These are phyloP conservation scores for Malus hybrid DNA, from an alignment of 331 rosid genomes.

Conservation along the genomic window DNA sequence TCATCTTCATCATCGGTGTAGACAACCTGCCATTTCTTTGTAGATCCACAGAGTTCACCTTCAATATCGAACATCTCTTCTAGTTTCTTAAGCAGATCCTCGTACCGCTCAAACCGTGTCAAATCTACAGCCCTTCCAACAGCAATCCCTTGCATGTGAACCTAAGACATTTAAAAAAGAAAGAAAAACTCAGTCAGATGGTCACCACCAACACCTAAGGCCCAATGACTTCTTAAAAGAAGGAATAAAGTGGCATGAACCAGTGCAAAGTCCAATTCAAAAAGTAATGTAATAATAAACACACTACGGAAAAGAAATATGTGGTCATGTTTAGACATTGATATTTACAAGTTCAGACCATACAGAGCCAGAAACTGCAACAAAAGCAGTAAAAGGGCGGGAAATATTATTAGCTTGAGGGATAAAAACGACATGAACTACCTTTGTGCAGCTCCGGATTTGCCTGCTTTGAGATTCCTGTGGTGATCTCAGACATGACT, in stretches of 20 bases:
- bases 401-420: not conserved
- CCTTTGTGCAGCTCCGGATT: slow-evolving; percentile 97
- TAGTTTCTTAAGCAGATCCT: slow-evolving; percentile 67
- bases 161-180: slow-evolving; percentile 33
- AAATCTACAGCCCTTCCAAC: slow-evolving; percentile 97
- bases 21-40: slow-evolving; percentile 88
- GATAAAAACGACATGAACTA: slow-evolving; percentile 16
- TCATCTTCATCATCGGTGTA: slow-evolving; percentile 96
- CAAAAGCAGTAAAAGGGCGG: not conserved
- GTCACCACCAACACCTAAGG: slow-evolving; percentile 14
- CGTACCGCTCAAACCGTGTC: slow-evolving; percentile 65
- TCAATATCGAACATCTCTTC: slow-evolving; percentile 92
- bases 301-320: not conserved
- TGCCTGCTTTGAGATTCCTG: slow-evolving; percentile 88
- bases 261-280: not conserved
- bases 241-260: not conserved
- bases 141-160: slow-evolving; percentile 99
- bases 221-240: not conserved
- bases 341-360: not conserved
- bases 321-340: not conserved
- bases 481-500: slow-evolving; percentile 75
- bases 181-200: not conserved
- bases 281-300: not conserved
- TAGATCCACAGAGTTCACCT: slow-evolving; percentile 70
- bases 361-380: not conserved